Evolutionary conservation across 441 rosid genomes (phyloP).

Genomic region (Metrosideros polymorpha): DNA sequence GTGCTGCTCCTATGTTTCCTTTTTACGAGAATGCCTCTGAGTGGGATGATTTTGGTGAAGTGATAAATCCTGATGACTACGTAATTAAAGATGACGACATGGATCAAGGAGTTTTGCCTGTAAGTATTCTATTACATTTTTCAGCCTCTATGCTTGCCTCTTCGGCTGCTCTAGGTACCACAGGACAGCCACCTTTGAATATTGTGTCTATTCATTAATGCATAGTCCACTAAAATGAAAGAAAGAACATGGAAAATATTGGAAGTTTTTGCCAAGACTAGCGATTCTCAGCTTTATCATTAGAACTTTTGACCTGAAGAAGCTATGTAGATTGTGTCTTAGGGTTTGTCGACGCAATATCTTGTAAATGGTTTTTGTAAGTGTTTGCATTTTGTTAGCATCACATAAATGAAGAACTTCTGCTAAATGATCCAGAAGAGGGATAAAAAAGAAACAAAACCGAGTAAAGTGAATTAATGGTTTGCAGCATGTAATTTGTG

Average conservation of each 20-base stretch:
- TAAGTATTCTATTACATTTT: conserved; percentile 22
- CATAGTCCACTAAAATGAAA: background rate
- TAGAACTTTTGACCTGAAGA: background rate
- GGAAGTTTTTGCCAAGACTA: background rate
- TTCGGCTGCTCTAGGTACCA: background rate
- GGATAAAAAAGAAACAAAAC: background rate
- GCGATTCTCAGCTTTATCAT: background rate
- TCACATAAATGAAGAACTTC: background rate
- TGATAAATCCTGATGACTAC: conserved; percentile 93
- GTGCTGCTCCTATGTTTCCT: conserved; percentile 94
- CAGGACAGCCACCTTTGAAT: background rate
- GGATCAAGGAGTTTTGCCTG: conserved; percentile 62
- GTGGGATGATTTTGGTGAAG: conserved; percentile 98
- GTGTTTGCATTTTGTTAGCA: background rate
- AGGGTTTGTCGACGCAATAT: background rate
- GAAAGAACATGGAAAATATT: background rate
- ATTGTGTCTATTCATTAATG: background rate
- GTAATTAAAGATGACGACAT: conserved; percentile 80
- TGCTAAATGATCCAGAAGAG: background rate
- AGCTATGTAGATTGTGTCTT: background rate
- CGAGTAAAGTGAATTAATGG: background rate
- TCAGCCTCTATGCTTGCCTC: background rate
- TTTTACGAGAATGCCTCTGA: conserved; percentile 67
- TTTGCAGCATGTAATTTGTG: background rate
- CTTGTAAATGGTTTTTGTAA: background rate